phyloP scores from a whole-genome alignment of 2,329 filamentous ascomycete genomes.

The Pseudogymnoascus sp. region DNA sequence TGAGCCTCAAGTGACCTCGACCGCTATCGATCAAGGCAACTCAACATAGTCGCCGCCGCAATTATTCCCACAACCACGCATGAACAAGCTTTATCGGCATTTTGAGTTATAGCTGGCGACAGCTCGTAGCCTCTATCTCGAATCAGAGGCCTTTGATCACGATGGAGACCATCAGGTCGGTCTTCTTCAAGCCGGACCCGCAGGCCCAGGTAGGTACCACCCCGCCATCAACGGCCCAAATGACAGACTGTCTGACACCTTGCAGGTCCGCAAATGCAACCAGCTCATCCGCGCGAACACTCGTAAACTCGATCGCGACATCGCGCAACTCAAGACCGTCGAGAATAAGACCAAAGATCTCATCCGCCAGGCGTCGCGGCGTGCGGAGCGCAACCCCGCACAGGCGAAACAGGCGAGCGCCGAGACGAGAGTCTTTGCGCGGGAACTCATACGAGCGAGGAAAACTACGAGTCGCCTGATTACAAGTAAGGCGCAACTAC shows the following conservation, averaged over 20 bases:
- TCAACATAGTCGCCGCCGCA: not conserved
- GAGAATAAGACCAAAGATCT: constrained; percentile 79
- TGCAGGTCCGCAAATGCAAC: constrained; percentile 90
- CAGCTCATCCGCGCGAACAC: constrained; percentile 80
- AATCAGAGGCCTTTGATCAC: constrained; percentile 17
- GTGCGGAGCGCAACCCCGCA: constrained; percentile 70
- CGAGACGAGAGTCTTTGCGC: constrained; percentile 81
- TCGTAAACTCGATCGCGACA: constrained; percentile 91
- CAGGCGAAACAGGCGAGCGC: constrained; percentile 70
- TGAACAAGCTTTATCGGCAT: not conserved
- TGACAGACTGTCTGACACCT: constrained; percentile 11
- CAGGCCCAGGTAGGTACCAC: constrained; percentile 67
- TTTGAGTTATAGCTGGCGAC: constrained; percentile 2
- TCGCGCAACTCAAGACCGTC: constrained; percentile 65
- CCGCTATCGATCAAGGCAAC: not conserved
- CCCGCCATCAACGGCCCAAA: constrained; percentile 9
- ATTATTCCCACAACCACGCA: not conserved
- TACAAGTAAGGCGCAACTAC: constrained; percentile 85
- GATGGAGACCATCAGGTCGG: constrained; percentile 81
- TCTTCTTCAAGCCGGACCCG: constrained; percentile 89
- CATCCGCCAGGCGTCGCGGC: constrained; percentile 74
- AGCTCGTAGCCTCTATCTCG: not conserved
- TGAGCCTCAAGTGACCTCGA: constrained; percentile 8
- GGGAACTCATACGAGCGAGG: constrained; percentile 76
- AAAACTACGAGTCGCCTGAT: constrained; percentile 65